phyloP scores from a whole-genome alignment of 1,284 basidiomycete species.

The Pholiota adiposa region DNA sequence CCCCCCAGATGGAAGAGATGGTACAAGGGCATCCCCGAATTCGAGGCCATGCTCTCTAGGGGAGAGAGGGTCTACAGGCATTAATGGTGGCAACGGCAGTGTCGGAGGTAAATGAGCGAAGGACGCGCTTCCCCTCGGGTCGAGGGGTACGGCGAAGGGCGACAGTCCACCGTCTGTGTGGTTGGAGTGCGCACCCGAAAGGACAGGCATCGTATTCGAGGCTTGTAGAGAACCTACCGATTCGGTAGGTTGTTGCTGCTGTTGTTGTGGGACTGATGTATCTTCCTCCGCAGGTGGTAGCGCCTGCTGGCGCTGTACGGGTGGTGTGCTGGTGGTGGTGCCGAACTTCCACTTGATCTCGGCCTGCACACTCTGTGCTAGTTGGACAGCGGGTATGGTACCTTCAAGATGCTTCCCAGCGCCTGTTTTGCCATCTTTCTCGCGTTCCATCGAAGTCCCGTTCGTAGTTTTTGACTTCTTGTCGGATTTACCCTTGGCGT shows the following conservation, averaged over 20 bases:
- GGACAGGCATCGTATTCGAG: conserved; percentile 9
- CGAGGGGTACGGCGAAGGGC: background rate
- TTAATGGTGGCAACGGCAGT: background rate
- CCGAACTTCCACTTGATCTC: conserved; percentile 62
- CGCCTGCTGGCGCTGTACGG: conserved; percentile 13
- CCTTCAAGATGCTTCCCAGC: background rate
- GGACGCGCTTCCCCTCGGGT: conserved; percentile 4
- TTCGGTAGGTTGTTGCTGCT: background rate
- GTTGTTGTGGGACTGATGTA: background rate
- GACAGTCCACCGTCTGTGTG: background rate
- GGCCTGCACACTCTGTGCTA: conserved; percentile 13
- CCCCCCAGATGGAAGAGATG: background rate
- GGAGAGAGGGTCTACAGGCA: background rate
- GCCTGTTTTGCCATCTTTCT: conserved; percentile 20
- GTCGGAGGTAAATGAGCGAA: conserved; percentile 5
- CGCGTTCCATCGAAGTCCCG: conserved; percentile 12
- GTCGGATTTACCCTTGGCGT: conserved; percentile 9
- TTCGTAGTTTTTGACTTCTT: conserved; percentile 2
- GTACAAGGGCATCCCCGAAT: background rate
- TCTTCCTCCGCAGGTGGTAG: conserved; percentile 13
- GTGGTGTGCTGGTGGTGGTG: conserved; percentile 33
- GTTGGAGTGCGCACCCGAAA: background rate
- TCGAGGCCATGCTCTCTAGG: background rate
- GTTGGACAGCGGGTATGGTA: background rate
- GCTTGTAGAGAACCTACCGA: background rate